phyloP scores from a whole-genome alignment of 140 eudicot species.

The Erigeron philadelphicus region DNA sequence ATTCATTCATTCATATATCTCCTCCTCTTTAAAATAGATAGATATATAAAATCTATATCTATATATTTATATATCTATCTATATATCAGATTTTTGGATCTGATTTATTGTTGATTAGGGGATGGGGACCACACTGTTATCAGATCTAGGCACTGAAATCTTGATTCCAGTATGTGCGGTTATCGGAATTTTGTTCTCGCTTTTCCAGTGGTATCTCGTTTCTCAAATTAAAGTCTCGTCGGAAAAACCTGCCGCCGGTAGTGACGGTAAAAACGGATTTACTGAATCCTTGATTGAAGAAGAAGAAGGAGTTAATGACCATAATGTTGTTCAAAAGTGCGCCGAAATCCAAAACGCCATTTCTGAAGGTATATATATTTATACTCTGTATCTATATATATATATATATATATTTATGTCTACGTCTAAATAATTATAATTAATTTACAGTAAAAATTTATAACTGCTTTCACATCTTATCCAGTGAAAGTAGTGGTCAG shows the following conservation, averaged over 20 bases:
- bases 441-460: no score
- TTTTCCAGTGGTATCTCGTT: conserved; percentile 41
- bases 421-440: no score
- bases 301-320: conserved; percentile 49
- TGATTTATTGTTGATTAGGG: conserved; percentile 2
- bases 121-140: conserved; percentile 36
- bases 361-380: conserved; percentile 33
- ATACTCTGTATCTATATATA: not conserved
- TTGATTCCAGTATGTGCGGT: conserved; percentile 39
- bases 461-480: no score
- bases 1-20: no score
- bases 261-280: conserved; percentile 34
- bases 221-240: conserved; percentile 34
- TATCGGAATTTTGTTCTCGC: conserved; percentile 36
- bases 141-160: conserved; percentile 45
- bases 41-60: no score
- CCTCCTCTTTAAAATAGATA: no score
- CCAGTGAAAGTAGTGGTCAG: no score
- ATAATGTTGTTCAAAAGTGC: conserved; percentile 36
- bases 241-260: conserved; percentile 20
- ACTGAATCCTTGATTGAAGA: conserved; percentile 42
- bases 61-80: not conserved
- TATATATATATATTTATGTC: no score
- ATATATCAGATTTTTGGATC: not conserved
- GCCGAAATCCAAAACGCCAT: conserved; percentile 51